phyloP scores from a whole-genome alignment of 2,329 filamentous ascomycete genomes.

The Fusarium armeniacum region DNA sequence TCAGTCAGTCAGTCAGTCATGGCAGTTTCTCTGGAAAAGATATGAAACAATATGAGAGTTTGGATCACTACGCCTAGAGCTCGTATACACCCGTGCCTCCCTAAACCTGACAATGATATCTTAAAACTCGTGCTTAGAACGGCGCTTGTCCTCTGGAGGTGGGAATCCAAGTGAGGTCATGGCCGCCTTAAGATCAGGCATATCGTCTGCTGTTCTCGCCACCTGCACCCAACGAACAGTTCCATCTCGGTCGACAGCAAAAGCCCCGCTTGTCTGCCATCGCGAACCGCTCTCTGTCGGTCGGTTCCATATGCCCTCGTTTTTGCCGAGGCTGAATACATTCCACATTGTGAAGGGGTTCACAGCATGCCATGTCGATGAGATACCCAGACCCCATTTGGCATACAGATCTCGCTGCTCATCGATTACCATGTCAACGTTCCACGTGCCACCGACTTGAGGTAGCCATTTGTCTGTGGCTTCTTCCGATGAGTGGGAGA shows the following conservation, averaged over 20 bases:
- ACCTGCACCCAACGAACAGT: constrained; percentile 53
- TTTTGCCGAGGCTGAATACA: constrained; percentile 69
- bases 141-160: constrained; percentile 15
- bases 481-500: constrained; percentile 70
- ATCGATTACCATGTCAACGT: constrained; percentile 72
- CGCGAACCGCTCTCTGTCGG: constrained; percentile 74
- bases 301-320: constrained; percentile 76
- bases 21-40: background rate
- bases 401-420: constrained; percentile 71
- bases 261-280: constrained; percentile 78
- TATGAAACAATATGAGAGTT: background rate
- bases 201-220: constrained; percentile 51
- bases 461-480: constrained; percentile 71
- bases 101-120: background rate
- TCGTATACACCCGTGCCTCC: background rate
- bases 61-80: background rate
- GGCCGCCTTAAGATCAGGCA: constrained; percentile 52
- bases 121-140: constrained; percentile 8
- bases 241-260: constrained; percentile 60
- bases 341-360: constrained; percentile 69
- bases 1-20: background rate
- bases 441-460: constrained; percentile 68
- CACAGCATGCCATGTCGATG: constrained; percentile 73
- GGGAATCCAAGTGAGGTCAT: constrained; percentile 48
- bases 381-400: constrained; percentile 74